Percentiles rank a stretch among this genome's conserved stretches.
phyloP scores from a whole-genome alignment of 1,139 yeast species.

The Candida buenavistaensis region DNA sequence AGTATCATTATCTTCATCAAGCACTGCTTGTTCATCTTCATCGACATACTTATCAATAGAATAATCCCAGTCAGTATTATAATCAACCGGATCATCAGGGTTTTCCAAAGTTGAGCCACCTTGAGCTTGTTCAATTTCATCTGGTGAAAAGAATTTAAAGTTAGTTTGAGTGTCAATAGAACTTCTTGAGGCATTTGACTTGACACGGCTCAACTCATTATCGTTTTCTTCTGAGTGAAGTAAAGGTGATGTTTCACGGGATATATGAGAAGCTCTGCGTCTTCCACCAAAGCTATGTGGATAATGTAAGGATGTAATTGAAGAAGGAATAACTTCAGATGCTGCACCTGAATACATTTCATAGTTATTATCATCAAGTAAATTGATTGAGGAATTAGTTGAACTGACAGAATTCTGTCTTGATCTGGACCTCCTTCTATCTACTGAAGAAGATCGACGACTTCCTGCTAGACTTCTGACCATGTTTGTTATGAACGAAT shows the following conservation, averaged over 20 bases:
- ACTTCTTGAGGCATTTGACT: constrained; percentile 27
- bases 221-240: constrained; percentile 23
- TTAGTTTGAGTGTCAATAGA: constrained; percentile 39
- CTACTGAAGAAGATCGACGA: constrained; percentile 30
- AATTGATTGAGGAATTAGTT: constrained; percentile 29
- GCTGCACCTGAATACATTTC: constrained; percentile 93
- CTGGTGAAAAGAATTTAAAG: constrained; percentile 79
- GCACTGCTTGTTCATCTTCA: constrained; percentile 13
- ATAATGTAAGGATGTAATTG: constrained; percentile 86
- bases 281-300: constrained; percentile 48
- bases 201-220: constrained; percentile 27
- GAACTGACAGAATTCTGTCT: constrained; percentile 46
- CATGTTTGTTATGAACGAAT: constrained; percentile 4
- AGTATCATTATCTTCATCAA: neutral
- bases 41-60: constrained; percentile 49
- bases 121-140: constrained; percentile 82
- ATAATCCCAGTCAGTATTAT: constrained; percentile 71
- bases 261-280: constrained; percentile 24
- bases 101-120: constrained; percentile 82
- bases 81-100: constrained; percentile 53
- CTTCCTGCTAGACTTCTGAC: constrained; percentile 6
- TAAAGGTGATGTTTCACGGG: constrained; percentile 42
- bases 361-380: constrained; percentile 48
- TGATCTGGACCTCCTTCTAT: constrained; percentile 23
- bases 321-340: constrained; percentile 84